Evolutionary conservation across 2,329 filamentous ascomycete species (phyloP).

Genomic region (Epichloe hybrida): DNA sequence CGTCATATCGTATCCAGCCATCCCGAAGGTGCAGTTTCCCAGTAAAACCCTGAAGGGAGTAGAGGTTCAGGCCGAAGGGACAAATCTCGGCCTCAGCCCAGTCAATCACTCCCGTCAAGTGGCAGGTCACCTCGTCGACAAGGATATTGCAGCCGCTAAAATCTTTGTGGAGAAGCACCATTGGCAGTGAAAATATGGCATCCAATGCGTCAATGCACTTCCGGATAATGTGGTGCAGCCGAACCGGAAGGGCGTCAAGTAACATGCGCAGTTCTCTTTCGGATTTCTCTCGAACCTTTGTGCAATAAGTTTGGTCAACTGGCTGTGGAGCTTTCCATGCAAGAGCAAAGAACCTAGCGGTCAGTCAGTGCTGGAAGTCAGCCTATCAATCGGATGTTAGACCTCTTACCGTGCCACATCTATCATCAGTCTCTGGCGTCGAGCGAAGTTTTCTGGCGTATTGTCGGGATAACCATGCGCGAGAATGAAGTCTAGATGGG

Average conservation of each 20-base stretch:
- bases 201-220: slow-evolving; percentile 17
- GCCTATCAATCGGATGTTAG: slow-evolving; percentile 1
- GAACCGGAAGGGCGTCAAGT: slow-evolving; percentile 18
- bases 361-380: neutral
- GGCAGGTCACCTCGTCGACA: slow-evolving; percentile 22
- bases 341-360: slow-evolving; percentile 24
- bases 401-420: neutral
- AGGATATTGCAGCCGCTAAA: slow-evolving; percentile 26
- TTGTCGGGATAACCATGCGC: neutral
- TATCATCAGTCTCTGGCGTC: neutral
- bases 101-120: slow-evolving; percentile 26
- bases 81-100: slow-evolving; percentile 26
- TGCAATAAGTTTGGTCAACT: slow-evolving; percentile 14
- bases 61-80: slow-evolving; percentile 27
- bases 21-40: slow-evolving; percentile 21
- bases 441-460: neutral
- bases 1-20: slow-evolving; percentile 21
- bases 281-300: slow-evolving; percentile 14
- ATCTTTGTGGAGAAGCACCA: slow-evolving; percentile 26
- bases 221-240: slow-evolving; percentile 21
- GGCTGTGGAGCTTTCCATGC: slow-evolving; percentile 23
- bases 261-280: slow-evolving; percentile 19
- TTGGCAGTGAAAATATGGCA: slow-evolving; percentile 22
- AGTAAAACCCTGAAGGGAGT: slow-evolving; percentile 21
- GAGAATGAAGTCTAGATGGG: neutral